A percentile compares a stretch with the other conserved stretches of the same genome.
These are phyloP conservation scores for Fragaria vesca DNA, from an alignment of 306 rosid genomes.

Conservation along the genomic window DNA sequence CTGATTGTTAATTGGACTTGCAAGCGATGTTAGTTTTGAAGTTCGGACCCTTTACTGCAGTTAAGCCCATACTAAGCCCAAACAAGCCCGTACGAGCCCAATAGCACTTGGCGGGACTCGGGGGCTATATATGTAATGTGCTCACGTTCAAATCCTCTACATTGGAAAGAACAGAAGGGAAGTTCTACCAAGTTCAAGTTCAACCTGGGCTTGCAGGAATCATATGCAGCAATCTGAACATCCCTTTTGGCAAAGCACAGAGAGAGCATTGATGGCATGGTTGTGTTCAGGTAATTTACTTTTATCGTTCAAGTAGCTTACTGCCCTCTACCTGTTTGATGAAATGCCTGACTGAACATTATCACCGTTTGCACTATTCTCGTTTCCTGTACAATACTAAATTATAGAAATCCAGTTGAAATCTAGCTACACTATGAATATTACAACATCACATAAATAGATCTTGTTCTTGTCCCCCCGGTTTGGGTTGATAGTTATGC, in stretches of 20 bases:
- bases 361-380: neutral
- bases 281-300: neutral
- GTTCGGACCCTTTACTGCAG: neutral
- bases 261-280: neutral
- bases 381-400: neutral
- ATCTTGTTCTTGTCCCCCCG: slow-evolving; percentile 1
- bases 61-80: neutral
- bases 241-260: neutral
- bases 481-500: slow-evolving; percentile 17
- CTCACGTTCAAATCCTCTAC: neutral
- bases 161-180: neutral
- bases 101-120: neutral
- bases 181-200: neutral
- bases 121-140: neutral
- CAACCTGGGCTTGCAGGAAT: neutral
- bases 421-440: neutral
- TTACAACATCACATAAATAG: neutral
- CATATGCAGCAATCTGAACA: neutral
- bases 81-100: neutral
- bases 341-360: slow-evolving; percentile 28
- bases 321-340: slow-evolving; percentile 28
- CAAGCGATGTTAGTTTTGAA: neutral
- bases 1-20: neutral
- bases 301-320: neutral
- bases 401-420: neutral